Percentiles rank a stretch among this genome's conserved stretches.
Evolutionary conservation across 2,329 filamentous ascomycete genomes (phyloP).

Genomic region (Trichoderma semiorbis): DNA sequence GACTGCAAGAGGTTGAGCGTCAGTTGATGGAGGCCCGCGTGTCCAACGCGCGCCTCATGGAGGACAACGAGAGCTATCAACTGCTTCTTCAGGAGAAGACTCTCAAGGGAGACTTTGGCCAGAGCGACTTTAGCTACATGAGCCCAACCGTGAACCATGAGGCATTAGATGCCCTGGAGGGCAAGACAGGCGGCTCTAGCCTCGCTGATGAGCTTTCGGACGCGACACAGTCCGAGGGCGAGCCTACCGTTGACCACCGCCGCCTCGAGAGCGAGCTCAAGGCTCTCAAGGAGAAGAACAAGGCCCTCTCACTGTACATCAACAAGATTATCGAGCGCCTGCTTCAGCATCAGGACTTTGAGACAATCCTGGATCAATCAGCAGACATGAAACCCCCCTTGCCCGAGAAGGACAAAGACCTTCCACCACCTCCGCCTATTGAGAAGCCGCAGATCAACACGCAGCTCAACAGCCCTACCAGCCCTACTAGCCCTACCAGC

Average conservation of each 20-base stretch:
- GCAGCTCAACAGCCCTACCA: slow-evolving; percentile 34
- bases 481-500: too few relatives aligned
- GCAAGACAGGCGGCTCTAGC: slow-evolving; percentile 50
- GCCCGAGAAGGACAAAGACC: slow-evolving; percentile 72
- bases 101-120: slow-evolving; percentile 86
- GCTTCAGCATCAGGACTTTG: slow-evolving; percentile 90
- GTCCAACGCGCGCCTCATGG: slow-evolving; percentile 93
- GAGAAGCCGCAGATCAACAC: slow-evolving; percentile 34
- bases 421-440: slow-evolving; percentile 62
- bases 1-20: slow-evolving; percentile 84
- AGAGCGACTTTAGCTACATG: slow-evolving; percentile 74
- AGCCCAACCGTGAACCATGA: slow-evolving; percentile 58
- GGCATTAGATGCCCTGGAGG: slow-evolving; percentile 62
- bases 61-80: slow-evolving; percentile 98
- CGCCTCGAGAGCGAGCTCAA: slow-evolving; percentile 76
- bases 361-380: slow-evolving; percentile 84
- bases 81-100: slow-evolving; percentile 92
- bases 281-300: slow-evolving; percentile 86
- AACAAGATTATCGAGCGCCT: slow-evolving; percentile 98
- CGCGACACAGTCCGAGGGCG: slow-evolving; percentile 46
- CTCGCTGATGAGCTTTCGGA: slow-evolving; percentile 80
- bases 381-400: slow-evolving; percentile 45
- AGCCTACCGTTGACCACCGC: slow-evolving; percentile 52
- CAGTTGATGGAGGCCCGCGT: slow-evolving; percentile 88
- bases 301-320: slow-evolving; percentile 94